Evolutionary conservation across 2,329 filamentous ascomycete genomes (phyloP), one percentile per base, ranked within the genome.

Genomic region (Xylariomycetidae sp.): DNA sequence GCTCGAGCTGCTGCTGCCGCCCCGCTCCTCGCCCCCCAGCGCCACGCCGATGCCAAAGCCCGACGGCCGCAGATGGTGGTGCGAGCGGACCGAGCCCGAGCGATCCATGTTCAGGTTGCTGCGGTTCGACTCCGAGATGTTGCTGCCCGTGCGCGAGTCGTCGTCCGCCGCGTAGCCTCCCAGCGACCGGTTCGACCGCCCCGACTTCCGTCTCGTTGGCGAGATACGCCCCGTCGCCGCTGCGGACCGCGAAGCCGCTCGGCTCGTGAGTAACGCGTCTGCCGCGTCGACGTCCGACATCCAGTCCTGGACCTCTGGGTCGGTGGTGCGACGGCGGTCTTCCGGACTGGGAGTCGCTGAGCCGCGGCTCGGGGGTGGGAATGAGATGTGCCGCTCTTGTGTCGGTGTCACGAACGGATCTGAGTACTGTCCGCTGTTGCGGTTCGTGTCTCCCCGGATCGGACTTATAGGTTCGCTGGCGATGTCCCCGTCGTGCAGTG

Each of bases 251-350:
- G 54, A 55, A 27, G 61, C 59, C 51, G 68, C 64, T 29, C 63
- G 65, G 3, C 61, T 51, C 3, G 66, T 59, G 13, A 77, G 59
- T 7, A 78, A 58, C 2, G 69, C 64, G 39, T 77, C 72, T 1
- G 70, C 67, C 3, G 67, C 70, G 39, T 77, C 72, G 2, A 77
- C 63, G 22, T 76, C 72, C 0, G 67, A 66, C 28, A 75, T 72
- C 74, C 74, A 79, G 40, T 72, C 69, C 36, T 72, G 70, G 3
- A 78, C 73, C 19, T 77, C 74, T 0, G 67, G 67, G 44, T 78
- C 69, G 32, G 41, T 51, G 16, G 41, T 46, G 41, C 43, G 46
- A 42, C 27, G 39, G 20, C 46, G 38, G 14, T 40, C 47, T n/a
- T 72, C 66, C 2, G 66, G 63, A 33, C 61, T 68, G 1, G 64